A percentile compares a stretch with the other conserved stretches of the same genome.
Conservation (phyloP, 495 filamentous ascomycete genomes). For the Neurospora sp. region DNA sequence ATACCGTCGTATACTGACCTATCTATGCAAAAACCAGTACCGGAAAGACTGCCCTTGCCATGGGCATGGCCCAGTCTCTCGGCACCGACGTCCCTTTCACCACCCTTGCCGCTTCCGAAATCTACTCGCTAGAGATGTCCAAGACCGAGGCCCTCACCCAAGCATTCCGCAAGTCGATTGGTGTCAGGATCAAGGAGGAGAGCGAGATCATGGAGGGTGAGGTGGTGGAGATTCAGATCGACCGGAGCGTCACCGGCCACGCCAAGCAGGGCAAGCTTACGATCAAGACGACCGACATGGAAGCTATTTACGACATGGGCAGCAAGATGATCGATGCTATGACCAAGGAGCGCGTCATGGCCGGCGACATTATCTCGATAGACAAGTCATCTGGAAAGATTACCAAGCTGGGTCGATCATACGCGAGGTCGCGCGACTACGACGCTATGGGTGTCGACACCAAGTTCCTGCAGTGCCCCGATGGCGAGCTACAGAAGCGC, state of each 20-base stretch:
- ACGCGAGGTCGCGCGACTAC: conserved; percentile 90
- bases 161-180: conserved; percentile 94
- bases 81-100: conserved; percentile 94
- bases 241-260: conserved; percentile 89
- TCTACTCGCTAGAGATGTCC: conserved; percentile 97
- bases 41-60: conserved; percentile 96
- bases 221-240: conserved; percentile 98
- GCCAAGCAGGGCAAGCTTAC: conserved; percentile 98
- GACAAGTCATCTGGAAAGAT: conserved; percentile 98
- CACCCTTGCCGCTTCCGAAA: conserved; percentile 87
- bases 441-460: conserved; percentile 98
- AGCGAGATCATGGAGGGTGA: conserved; percentile 99
- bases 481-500: conserved; percentile 94
- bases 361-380: conserved; percentile 94
- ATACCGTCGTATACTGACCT: conserved; percentile 3
- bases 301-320: conserved; percentile 98
- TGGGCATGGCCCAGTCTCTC: conserved; percentile 96
- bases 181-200: conserved; percentile 93
- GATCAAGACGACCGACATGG: conserved; percentile 99
- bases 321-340: conserved; percentile 99
- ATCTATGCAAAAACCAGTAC: conserved; percentile 44
- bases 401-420: conserved; percentile 88
- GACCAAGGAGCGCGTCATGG: conserved; percentile 97
- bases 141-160: conserved; percentile 98
- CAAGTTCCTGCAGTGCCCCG: conserved; percentile 96